Conservation (phyloP, 345 rosid species). For the Sisymbrium irio region DNA sequence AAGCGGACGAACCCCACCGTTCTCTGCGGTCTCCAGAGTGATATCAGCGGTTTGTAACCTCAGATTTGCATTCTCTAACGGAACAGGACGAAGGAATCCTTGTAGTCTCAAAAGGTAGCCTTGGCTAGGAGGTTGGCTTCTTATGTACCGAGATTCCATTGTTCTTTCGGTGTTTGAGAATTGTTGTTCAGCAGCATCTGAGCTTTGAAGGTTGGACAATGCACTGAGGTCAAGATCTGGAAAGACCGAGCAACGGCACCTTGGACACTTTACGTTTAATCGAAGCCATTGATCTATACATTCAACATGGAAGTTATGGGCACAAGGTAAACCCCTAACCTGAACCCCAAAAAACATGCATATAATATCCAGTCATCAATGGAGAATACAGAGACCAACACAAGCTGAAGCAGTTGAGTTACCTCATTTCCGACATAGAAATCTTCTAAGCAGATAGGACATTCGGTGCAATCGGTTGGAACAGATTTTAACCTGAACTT, state of each 20-base stretch:
- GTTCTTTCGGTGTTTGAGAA: neutral
- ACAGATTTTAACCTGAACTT: conserved; percentile 85
- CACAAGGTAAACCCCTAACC: conserved; percentile 98
- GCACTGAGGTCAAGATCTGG: conserved; percentile 90
- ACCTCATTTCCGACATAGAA: conserved; percentile 83
- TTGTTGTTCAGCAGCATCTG: conserved; percentile 56
- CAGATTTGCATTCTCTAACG: conserved; percentile 44
- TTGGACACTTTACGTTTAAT: conserved; percentile 82
- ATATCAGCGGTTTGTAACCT: conserved; percentile 1
- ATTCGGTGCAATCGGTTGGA: conserved; percentile 87
- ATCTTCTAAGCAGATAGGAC: conserved; percentile 92
- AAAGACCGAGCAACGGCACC: conserved; percentile 92
- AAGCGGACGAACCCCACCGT: neutral
- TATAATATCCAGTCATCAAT: neutral
- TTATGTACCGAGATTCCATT: conserved; percentile 38
- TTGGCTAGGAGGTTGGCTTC: conserved; percentile 64
- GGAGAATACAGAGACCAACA: neutral
- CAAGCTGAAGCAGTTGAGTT: neutral
- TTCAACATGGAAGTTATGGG: conserved; percentile 90
- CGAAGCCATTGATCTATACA: conserved; percentile 92
- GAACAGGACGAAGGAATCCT: conserved; percentile 52
- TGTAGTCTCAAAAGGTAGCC: conserved; percentile 64
- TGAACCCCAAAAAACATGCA: conserved; percentile 23
- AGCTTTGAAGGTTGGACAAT: conserved; percentile 54
- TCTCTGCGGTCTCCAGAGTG: conserved; percentile 15